Evolutionary conservation across 192 early-diverging fungal genomes (phyloP).

Genomic region (Entomortierella chlamydospora): DNA sequence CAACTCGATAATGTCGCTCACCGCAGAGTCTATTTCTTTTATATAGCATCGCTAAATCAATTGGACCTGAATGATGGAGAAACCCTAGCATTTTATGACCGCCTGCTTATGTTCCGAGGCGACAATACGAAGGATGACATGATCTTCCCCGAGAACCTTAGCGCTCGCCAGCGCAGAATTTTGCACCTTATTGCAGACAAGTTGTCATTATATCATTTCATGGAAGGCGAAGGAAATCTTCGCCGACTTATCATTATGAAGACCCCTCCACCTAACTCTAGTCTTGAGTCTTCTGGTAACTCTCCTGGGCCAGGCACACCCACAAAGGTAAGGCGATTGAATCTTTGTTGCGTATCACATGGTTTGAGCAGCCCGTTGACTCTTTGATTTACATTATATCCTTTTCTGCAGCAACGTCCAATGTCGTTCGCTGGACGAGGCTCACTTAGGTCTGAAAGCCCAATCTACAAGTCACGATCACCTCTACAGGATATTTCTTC

Average conservation of each 20-base stretch:
- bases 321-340: constrained; percentile 18
- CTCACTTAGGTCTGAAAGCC: constrained; percentile 44
- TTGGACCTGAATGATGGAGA: constrained; percentile 80
- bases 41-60: constrained; percentile 45
- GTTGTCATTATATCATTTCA: constrained; percentile 65
- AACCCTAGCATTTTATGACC: constrained; percentile 77
- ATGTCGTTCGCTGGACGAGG: constrained; percentile 52
- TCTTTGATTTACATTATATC: background rate
- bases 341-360: background rate
- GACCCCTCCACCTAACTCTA: constrained; percentile 23
- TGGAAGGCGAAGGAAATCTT: constrained; percentile 62
- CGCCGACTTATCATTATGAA: constrained; percentile 59
- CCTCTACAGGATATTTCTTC: constrained; percentile 37
- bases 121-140: constrained; percentile 74
- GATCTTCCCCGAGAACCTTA: constrained; percentile 70
- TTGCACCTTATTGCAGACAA: constrained; percentile 80
- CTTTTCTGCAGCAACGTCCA: constrained; percentile 35
- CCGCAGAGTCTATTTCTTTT: no score
- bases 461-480: constrained; percentile 36
- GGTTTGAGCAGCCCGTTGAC: background rate
- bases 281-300: constrained; percentile 4
- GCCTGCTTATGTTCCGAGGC: constrained; percentile 77
- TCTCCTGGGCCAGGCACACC: constrained; percentile 1
- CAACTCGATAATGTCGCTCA: no score
- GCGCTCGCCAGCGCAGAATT: constrained; percentile 68